Conservation (phyloP, 2,329 filamentous ascomycete genomes). For the Knufia fluminis region DNA sequence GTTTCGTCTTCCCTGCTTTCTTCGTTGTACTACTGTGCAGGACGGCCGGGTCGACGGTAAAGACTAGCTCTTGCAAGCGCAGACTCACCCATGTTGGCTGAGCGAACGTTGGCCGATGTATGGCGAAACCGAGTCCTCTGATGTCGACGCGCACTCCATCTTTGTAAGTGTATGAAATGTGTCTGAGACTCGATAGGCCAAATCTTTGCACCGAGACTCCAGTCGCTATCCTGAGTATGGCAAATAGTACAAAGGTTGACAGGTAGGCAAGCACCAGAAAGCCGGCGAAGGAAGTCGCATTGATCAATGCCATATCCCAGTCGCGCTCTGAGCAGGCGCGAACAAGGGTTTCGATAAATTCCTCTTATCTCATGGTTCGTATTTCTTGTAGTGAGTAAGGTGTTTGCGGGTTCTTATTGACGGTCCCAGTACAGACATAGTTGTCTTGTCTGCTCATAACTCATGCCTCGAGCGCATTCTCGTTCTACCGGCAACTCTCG, state of each 20-base stretch:
- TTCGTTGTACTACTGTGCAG: conserved; percentile 37
- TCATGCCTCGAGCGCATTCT: not conserved
- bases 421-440: not conserved
- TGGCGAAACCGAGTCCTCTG: conserved; percentile 72
- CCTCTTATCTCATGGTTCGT: conserved; percentile 3
- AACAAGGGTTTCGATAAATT: not conserved
- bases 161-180: conserved; percentile 78
- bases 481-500: not conserved
- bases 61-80: conserved; percentile 71
- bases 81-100: conserved; percentile 95
- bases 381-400: not conserved
- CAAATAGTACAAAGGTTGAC: conserved; percentile 85
- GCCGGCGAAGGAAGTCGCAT: conserved; percentile 75
- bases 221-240: conserved; percentile 81
- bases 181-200: conserved; percentile 82
- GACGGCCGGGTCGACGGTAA: conserved; percentile 69
- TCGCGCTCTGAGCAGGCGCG: not conserved
- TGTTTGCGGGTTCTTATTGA: not conserved
- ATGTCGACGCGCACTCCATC: conserved; percentile 88
- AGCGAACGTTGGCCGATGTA: conserved; percentile 91
- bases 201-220: conserved; percentile 93
- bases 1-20: conserved; percentile 13
- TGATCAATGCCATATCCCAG: conserved; percentile 37
- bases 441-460: not conserved
- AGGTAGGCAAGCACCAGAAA: conserved; percentile 81